These are phyloP conservation scores for Claviceps maximensis DNA, from an alignment of 2,329 filamentous ascomycete genomes.

Conservation along the genomic window DNA sequence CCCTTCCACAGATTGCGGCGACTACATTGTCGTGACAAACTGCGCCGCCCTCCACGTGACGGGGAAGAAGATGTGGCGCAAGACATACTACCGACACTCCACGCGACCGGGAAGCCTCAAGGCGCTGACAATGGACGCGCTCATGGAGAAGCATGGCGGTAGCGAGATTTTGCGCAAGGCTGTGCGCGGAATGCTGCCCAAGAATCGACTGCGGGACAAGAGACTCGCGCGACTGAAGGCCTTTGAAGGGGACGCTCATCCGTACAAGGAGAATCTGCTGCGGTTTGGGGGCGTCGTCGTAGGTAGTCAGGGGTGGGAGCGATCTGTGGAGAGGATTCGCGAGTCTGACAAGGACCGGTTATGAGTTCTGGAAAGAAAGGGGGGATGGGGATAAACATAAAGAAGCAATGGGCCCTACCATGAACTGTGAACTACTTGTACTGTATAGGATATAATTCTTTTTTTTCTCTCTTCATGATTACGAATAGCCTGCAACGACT, in stretches of 20 bases:
- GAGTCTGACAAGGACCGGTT: slow-evolving; percentile 35
- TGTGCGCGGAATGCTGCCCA: slow-evolving; percentile 93
- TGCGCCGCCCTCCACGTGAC: slow-evolving; percentile 80
- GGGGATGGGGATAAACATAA: neutral
- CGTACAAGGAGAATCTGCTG: slow-evolving; percentile 80
- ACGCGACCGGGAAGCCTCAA: slow-evolving; percentile 79
- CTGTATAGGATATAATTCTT: neutral
- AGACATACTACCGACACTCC: slow-evolving; percentile 90
- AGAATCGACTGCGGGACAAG: slow-evolving; percentile 85
- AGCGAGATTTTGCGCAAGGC: slow-evolving; percentile 83
- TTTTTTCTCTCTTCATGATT: neutral
- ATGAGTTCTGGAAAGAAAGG: slow-evolving; percentile 20
- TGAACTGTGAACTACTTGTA: neutral
- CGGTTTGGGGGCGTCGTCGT: slow-evolving; percentile 51
- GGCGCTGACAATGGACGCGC: slow-evolving; percentile 82
- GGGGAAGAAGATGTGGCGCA: slow-evolving; percentile 84
- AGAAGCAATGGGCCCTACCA: neutral
- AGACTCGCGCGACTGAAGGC: slow-evolving; percentile 81
- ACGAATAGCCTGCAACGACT: neutral
- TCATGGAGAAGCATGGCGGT: slow-evolving; percentile 91
- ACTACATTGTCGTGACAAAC: slow-evolving; percentile 92
- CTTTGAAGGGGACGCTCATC: slow-evolving; percentile 86
- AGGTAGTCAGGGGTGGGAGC: slow-evolving; percentile 39
- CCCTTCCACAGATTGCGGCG: slow-evolving; percentile 94
- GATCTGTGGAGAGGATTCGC: slow-evolving; percentile 36